Base-by-base conservation (phyloP, 371 early-diverging fungal species). In the Apophysomyces elegans region DNA sequence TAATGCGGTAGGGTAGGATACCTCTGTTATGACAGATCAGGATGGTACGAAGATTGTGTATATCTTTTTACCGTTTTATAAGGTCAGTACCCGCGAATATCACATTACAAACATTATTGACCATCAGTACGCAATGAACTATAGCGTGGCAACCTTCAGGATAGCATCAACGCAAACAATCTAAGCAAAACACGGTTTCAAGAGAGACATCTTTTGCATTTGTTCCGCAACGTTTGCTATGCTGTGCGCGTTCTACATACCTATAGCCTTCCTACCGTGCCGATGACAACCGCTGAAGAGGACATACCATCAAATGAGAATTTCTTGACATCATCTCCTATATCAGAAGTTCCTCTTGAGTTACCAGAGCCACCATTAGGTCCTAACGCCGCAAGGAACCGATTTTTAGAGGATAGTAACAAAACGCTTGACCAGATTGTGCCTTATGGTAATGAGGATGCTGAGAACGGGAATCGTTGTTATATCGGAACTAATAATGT, bases 11-110 rank as follows among this genome's bases (percentile, higher is more conserved):
- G 44, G n/a, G 11, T 58, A 86, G 87, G 84, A 84, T 70, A 79
- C 82, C 11, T 82, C 84, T 43, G 79, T 85, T 13, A 75, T 75
- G 8, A 76, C 79, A 12, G 87, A 88, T 63, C 69, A 71, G 59
- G 85, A 85, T 71, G 86, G 86, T 2, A 78, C 81, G 59, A 85
- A 85, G 69, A 79, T 81, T 5, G 84, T 89, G 0, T 89, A 90
- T 59, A 83, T 87, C 5, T 87, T 88, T 66, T 67, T 88, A 39
- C 87, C 88, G 26, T 90, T 86, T 62, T 87, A 83, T 64, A 84
- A 88, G 70, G 80, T 81, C 72, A 46, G 58, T 63, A 54, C 61
- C 61, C 50, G 44, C 37, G 36, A 39, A 38, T 12, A 37, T 9
- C 1, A 21, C n/a, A 14, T n/a, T 35, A 35, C 7, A 44, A 32